Percentiles rank a stretch among this genome's conserved stretches.
phyloP scores from a whole-genome alignment of 1,284 basidiomycete genomes.

The Rhodotorula sp. region DNA sequence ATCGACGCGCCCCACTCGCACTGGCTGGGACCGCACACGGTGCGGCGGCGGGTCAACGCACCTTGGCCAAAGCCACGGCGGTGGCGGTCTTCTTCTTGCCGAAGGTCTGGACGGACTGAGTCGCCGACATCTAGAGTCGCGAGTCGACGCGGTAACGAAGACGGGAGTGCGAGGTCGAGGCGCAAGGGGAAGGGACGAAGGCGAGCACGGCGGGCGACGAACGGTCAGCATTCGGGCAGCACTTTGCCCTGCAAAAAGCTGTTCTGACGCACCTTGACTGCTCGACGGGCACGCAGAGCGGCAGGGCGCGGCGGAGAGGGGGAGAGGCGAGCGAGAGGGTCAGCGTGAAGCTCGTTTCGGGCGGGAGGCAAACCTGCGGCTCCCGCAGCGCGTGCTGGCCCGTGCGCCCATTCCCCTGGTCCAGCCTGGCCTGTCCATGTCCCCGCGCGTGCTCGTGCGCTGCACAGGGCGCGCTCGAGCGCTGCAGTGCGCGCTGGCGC shows the following conservation, averaged over 20 bases:
- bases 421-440: no score
- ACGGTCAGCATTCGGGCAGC: slow-evolving; percentile 4
- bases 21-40: neutral
- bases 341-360: slow-evolving; percentile 1
- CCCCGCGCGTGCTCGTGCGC: no score
- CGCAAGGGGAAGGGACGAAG: neutral
- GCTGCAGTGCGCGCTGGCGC: no score
- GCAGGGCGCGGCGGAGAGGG: neutral
- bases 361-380: neutral
- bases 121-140: slow-evolving; percentile 33
- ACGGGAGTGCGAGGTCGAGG: neutral
- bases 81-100: slow-evolving; percentile 99
- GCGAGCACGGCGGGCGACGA: neutral
- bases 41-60: slow-evolving; percentile 5
- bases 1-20: slow-evolving; percentile 11
- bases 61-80: slow-evolving; percentile 87
- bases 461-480: no score
- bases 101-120: slow-evolving; percentile 73
- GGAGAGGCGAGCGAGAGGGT: slow-evolving; percentile 2
- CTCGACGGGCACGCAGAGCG: no score
- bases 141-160: neutral
- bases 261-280: slow-evolving; percentile 19
- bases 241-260: neutral
- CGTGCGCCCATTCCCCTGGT: neutral
- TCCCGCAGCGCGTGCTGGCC: neutral